Evolutionary conservation across 2,329 filamentous ascomycete species (phyloP).

Genomic region (Akanthomyces uredinophilus): DNA sequence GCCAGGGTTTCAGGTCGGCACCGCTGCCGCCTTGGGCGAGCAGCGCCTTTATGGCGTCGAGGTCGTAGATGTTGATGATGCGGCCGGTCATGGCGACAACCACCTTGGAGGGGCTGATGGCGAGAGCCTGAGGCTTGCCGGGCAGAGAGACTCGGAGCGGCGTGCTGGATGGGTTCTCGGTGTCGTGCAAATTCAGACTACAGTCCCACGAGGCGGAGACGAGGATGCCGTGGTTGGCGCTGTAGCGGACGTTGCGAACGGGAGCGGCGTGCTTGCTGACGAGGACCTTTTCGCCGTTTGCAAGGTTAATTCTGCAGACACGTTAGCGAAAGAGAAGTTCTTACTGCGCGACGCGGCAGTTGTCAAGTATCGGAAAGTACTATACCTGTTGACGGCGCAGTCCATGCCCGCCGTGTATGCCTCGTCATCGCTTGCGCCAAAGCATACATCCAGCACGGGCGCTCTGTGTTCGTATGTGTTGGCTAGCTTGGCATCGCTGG

Average conservation of each 20-base stretch:
- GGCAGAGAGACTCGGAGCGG: slow-evolving; percentile 68
- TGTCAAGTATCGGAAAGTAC: not conserved
- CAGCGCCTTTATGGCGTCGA: slow-evolving; percentile 58
- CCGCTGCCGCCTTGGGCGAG: slow-evolving; percentile 40
- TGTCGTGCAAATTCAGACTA: slow-evolving; percentile 78
- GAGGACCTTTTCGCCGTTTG: slow-evolving; percentile 65
- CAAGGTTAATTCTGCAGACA: slow-evolving; percentile 55
- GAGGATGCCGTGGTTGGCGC: slow-evolving; percentile 67
- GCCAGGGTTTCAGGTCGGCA: slow-evolving; percentile 69
- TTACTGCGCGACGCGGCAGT: not conserved
- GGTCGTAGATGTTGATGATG: slow-evolving; percentile 90
- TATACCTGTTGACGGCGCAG: slow-evolving; percentile 72
- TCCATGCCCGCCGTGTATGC: slow-evolving; percentile 85
- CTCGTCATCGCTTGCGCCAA: slow-evolving; percentile 74
- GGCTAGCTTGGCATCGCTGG: slow-evolving; percentile 53
- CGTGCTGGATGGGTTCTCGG: slow-evolving; percentile 43
- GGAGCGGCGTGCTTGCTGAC: slow-evolving; percentile 74
- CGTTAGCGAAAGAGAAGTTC: not conserved
- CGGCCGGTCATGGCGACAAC: slow-evolving; percentile 95
- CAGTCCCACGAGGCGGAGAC: slow-evolving; percentile 92
- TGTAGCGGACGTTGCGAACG: slow-evolving; percentile 81
- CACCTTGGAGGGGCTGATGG: slow-evolving; percentile 67
- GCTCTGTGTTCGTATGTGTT: slow-evolving; percentile 75
- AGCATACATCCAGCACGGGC: slow-evolving; percentile 87
- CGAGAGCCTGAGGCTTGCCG: slow-evolving; percentile 84